Conservation (phyloP, 805 yeast species). For the Metahyphopichia silvanorum region DNA sequence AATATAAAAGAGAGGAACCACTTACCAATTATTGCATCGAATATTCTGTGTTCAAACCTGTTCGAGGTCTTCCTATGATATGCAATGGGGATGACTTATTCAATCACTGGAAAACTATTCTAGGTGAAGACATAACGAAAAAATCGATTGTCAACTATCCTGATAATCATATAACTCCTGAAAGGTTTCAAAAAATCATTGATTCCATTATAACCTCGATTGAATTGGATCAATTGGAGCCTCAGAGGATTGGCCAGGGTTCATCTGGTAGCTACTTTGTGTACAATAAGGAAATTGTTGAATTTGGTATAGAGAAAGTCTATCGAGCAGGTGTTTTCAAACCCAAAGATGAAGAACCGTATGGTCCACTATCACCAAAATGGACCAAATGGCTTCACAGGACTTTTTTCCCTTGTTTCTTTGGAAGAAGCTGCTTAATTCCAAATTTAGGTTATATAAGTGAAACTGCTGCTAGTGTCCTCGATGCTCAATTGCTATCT, state of each 20-base stretch:
- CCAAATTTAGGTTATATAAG: constrained; percentile 72
- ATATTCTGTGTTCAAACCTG: constrained; percentile 30
- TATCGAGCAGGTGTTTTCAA: constrained; percentile 60
- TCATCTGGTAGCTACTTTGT: constrained; percentile 72
- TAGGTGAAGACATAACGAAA: constrained; percentile 10
- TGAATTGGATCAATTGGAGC: constrained; percentile 39
- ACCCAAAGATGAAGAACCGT: constrained; percentile 80
- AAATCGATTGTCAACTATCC: constrained; percentile 15
- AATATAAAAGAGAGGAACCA: constrained; percentile 2
- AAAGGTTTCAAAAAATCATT: constrained; percentile 38
- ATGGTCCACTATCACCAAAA: constrained; percentile 73
- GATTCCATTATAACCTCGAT: constrained; percentile 45
- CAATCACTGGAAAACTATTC: constrained; percentile 11
- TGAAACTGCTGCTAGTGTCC: constrained; percentile 67
- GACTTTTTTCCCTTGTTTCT: constrained; percentile 72
- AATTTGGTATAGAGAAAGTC: constrained; percentile 6
- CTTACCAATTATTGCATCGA: constrained; percentile 28
- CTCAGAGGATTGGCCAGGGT: constrained; percentile 58
- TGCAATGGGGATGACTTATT: constrained; percentile 13
- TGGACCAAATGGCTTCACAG: constrained; percentile 80
- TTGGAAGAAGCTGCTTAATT: constrained; percentile 68
- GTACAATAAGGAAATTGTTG: constrained; percentile 17
- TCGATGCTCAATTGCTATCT: constrained; percentile 58
- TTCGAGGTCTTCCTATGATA: constrained; percentile 12
- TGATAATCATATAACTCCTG: constrained; percentile 15